These are phyloP conservation scores for Suhomyces panamericanus DNA, from an alignment of 1,139 yeast species.

Conservation along the genomic window DNA sequence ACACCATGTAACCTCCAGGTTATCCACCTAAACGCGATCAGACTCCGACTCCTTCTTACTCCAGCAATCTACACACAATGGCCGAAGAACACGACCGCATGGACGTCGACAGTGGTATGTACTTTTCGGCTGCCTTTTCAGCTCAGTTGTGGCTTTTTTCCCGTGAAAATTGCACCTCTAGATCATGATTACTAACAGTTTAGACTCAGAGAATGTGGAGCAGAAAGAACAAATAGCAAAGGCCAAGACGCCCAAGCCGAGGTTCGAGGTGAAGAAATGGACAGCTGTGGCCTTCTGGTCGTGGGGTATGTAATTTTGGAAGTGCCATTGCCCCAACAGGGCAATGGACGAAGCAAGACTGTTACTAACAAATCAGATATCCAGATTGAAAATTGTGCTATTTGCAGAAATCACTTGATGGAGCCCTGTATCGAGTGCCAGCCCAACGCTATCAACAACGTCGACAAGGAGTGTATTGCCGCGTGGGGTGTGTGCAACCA, in stretches of 20 bases:
- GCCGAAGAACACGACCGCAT: conserved; percentile 26
- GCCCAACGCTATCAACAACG: conserved; percentile 67
- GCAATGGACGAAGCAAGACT: neutral
- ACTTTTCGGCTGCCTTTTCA: neutral
- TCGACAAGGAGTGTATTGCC: conserved; percentile 84
- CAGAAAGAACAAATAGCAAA: conserved; percentile 17
- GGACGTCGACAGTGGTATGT: conserved; percentile 36
- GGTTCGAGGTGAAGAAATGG: conserved; percentile 67
- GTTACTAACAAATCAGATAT: conserved; percentile 51
- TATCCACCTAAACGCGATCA: neutral
- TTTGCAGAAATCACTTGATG: conserved; percentile 97
- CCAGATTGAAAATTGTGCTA: conserved; percentile 95
- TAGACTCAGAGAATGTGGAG: conserved; percentile 15
- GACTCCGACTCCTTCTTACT: neutral
- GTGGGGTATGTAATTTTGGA: conserved; percentile 64
- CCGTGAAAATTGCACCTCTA: neutral
- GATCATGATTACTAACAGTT: conserved; percentile 9
- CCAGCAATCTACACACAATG: conserved; percentile 13
- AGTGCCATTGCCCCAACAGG: neutral
- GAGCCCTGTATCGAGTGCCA: conserved; percentile 98
- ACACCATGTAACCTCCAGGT: neutral
- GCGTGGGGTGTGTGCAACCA: conserved; percentile 98
- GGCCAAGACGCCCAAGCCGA: conserved; percentile 28
- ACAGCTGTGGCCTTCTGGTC: conserved; percentile 99
- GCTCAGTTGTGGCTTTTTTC: conserved; percentile 13